phyloP scores from a whole-genome alignment of 371 early-diverging fungal species.

The Blakeslea trispora region DNA sequence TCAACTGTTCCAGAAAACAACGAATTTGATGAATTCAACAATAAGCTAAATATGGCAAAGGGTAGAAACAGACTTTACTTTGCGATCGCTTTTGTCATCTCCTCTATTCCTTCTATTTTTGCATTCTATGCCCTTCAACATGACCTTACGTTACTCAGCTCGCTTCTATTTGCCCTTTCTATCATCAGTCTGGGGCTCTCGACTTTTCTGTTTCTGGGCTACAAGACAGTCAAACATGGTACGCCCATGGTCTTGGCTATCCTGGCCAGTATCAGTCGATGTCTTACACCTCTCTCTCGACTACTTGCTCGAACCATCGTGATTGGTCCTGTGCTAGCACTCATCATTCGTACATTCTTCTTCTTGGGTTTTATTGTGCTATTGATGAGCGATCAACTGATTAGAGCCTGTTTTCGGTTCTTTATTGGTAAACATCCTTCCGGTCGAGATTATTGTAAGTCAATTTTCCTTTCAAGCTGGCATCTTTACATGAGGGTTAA shows the following conservation, averaged over 20 bases:
- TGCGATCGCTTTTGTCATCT: constrained; percentile 27
- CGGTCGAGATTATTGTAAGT: constrained; percentile 30
- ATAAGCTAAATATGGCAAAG: constrained; percentile 17
- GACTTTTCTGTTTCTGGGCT: constrained; percentile 31
- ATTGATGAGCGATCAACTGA: constrained; percentile 32
- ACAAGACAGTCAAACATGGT: constrained; percentile 39
- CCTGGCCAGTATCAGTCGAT: constrained; percentile 24
- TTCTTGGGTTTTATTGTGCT: constrained; percentile 34
- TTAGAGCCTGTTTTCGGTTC: constrained; percentile 23
- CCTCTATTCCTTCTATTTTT: constrained; percentile 27
- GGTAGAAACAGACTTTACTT: constrained; percentile 35
- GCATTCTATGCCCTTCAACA: constrained; percentile 29
- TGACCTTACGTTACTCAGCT: constrained; percentile 11
- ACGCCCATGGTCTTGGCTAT: constrained; percentile 31
- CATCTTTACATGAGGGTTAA: too few species aligned
- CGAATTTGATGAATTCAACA: not conserved
- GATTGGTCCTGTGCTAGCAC: constrained; percentile 28
- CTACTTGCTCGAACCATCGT: constrained; percentile 25
- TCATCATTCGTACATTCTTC: constrained; percentile 28
- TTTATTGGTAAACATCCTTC: constrained; percentile 36
- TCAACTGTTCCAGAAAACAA: not conserved
- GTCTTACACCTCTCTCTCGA: constrained; percentile 26
- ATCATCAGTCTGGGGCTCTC: constrained; percentile 30
- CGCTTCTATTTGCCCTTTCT: constrained; percentile 26
- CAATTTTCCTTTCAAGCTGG: too few species aligned